Evolutionary conservation across 1,139 yeast species (phyloP).

Genomic region (Kodamaea anthophila): DNA sequence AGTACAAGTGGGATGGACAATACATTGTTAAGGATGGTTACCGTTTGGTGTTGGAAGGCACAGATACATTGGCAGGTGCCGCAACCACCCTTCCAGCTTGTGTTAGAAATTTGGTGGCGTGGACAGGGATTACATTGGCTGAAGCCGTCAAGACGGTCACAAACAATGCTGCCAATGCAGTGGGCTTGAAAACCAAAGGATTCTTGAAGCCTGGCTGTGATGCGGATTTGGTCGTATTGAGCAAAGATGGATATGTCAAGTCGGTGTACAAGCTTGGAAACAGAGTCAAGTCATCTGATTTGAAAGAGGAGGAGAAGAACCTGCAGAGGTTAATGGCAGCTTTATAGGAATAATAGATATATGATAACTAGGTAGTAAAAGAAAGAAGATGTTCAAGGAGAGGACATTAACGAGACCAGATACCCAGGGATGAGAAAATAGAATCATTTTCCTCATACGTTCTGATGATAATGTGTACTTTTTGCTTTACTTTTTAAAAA

Average conservation of each 20-base stretch:
- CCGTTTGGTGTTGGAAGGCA: constrained; percentile 45
- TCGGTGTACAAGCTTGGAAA: constrained; percentile 49
- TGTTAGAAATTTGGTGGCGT: constrained; percentile 45
- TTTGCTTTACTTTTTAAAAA: too few species aligned
- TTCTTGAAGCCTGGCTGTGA: constrained; percentile 50
- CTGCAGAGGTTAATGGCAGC: constrained; percentile 5
- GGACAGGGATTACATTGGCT: constrained; percentile 48
- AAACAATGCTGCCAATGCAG: constrained; percentile 48
- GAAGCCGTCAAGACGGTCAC: constrained; percentile 55
- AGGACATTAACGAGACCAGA: too few species aligned
- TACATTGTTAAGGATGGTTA: constrained; percentile 46
- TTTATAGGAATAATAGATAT: constrained; percentile 3
- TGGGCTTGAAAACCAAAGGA: constrained; percentile 46
- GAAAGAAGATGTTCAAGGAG: too few species aligned
- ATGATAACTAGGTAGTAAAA: too few species aligned
- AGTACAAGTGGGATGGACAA: constrained; percentile 45
- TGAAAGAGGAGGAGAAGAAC: constrained; percentile 7
- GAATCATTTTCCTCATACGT: too few species aligned
- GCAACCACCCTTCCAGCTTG: constrained; percentile 54
- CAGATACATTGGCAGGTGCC: constrained; percentile 59
- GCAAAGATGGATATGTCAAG: constrained; percentile 39
- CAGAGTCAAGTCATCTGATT: constrained; percentile 17
- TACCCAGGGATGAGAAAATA: too few species aligned
- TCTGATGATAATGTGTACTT: too few species aligned
- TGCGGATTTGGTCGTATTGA: constrained; percentile 53